phyloP scores from a whole-genome alignment of 176 grass and related monocot species.

The Musa troglodytarum region DNA sequence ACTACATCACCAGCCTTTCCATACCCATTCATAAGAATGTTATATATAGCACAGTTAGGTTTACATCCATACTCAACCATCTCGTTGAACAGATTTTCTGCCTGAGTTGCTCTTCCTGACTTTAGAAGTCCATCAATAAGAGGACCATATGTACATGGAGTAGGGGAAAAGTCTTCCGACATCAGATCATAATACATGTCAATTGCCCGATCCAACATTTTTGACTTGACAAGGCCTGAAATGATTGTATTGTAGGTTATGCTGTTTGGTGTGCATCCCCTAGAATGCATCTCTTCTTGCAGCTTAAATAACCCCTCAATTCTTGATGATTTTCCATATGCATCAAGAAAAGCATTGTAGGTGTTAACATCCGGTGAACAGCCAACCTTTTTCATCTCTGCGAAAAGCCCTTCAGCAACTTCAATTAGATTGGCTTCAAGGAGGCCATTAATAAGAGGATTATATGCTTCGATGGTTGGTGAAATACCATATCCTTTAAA shows the following conservation, averaged over 20 bases:
- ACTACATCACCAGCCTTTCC: conserved; percentile 53
- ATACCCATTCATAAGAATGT: conserved; percentile 80
- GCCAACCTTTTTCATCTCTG: conserved; percentile 62
- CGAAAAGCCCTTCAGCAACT: conserved; percentile 45
- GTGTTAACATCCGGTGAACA: conserved; percentile 66
- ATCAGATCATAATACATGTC: conserved; percentile 62
- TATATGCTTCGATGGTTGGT: conserved; percentile 52
- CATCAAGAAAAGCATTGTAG: conserved; percentile 75
- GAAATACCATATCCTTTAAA: conserved; percentile 53
- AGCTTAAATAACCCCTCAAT: conserved; percentile 74
- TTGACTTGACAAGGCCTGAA: conserved; percentile 75
- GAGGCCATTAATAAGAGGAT: conserved; percentile 68
- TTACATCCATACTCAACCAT: conserved; percentile 71
- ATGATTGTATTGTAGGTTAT: conserved; percentile 91
- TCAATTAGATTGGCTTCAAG: conserved; percentile 50
- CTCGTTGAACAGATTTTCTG: conserved; percentile 61
- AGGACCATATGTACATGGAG: conserved; percentile 85
- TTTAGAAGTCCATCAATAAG: conserved; percentile 82
- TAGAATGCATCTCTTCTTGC: conserved; percentile 58
- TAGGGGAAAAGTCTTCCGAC: conserved; percentile 50
- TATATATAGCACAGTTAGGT: conserved; percentile 78
- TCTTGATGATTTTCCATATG: conserved; percentile 66
- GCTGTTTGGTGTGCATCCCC: conserved; percentile 52
- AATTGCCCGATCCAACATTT: conserved; percentile 59
- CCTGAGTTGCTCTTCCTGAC: conserved; percentile 51